Conservation (phyloP, 2,329 filamentous ascomycete species). For the Juglanconis sp. region DNA sequence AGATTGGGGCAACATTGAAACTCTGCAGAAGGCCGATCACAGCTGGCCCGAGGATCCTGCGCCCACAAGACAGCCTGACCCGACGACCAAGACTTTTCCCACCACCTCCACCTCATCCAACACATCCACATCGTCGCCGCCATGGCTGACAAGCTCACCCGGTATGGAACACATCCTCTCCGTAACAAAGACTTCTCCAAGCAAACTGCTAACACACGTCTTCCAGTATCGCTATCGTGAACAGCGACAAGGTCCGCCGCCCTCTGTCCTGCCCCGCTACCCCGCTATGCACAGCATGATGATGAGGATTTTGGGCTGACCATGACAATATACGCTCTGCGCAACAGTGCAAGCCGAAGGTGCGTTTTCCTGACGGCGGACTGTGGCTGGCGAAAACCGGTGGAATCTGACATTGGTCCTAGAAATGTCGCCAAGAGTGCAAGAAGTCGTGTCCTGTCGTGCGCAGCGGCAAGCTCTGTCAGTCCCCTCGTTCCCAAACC, state of each 20-base stretch:
- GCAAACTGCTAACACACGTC: conserved; percentile 17
- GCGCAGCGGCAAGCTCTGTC: conserved; percentile 75
- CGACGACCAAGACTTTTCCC: conserved; percentile 6
- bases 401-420: conserved; percentile 12
- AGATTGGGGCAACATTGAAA: background rate
- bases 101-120: conserved; percentile 9
- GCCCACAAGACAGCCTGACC: conserved; percentile 1
- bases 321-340: conserved; percentile 25
- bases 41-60: background rate
- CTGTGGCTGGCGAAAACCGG: too few species aligned
- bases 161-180: conserved; percentile 50
- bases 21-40: background rate
- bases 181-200: background rate
- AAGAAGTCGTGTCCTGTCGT: conserved; percentile 98
- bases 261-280: conserved; percentile 32
- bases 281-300: conserved; percentile 28
- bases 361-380: conserved; percentile 32
- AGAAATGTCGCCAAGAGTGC: conserved; percentile 99
- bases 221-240: conserved; percentile 94
- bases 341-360: conserved; percentile 80
- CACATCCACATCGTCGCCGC: conserved; percentile 13
- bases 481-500: conserved; percentile 63
- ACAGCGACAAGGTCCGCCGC: conserved; percentile 82
- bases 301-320: conserved; percentile 32
- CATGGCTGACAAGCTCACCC: conserved; percentile 93